Base-by-base conservation (phyloP, 1,284 basidiomycete species). In the Neotropicomus parvogracilis region DNA sequence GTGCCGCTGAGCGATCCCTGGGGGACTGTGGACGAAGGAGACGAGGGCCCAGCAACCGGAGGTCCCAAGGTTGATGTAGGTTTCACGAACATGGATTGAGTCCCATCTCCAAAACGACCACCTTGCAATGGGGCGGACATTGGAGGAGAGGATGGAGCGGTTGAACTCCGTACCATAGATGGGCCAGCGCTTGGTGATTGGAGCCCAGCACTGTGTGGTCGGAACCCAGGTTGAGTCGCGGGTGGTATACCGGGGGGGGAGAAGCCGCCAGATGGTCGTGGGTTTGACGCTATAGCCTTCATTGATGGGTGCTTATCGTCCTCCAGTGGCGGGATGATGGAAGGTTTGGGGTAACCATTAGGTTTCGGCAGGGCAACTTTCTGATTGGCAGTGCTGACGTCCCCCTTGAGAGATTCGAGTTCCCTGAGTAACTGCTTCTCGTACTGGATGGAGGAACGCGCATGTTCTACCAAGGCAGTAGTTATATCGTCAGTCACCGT, bases 401-500 rank as follows among this genome's bases (percentile, higher is more conserved):
- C 93, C 1, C 77, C 78, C 52, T 79, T 75, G 32, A 97, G 78
- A n/a, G 87, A 77, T 63, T 95, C 93, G 11, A 95, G 74, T 65
- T 97, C 94, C 46, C 86, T 81, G 46, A 97, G 73, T 8, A 89
- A 73, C 64, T 94, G 91, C 53, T 84, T 80, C 64, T 97, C 94
- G 64, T 93, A 95, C 74, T 93, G 83, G 58, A 97, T 83, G 33
- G 86, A 85, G 26, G 91, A 88, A 19, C 93, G 83, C 10, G 90
- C 90, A 64, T 97, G 91, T 66, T 97, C 92, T 45, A 97, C 83
- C 31, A 97, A 72, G 1, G 90, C 85, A 27, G 88, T 77, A 12
- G 89, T 87, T 43, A 97, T 79, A 63, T 97, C 94, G 50, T 95
- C 89, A 48, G 95, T 88, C 16, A 92, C 87, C 54, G 88, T 79